phyloP scores from a whole-genome alignment of 495 filamentous ascomycete genomes.

The Hypoxylon intermedium region DNA sequence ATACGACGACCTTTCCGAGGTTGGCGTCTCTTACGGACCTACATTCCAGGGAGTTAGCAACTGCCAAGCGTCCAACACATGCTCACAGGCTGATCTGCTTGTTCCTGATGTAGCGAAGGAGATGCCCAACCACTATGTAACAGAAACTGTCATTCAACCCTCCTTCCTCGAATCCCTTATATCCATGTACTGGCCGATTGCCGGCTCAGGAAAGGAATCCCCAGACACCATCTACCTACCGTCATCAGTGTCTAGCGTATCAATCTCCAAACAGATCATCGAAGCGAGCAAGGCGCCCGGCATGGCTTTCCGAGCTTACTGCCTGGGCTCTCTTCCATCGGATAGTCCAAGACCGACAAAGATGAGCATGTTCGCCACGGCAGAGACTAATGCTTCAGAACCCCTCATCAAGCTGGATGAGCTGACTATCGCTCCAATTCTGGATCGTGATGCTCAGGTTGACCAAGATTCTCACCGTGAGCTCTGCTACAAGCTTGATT shows the following conservation, averaged over 20 bases:
- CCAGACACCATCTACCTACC: constrained; percentile 53
- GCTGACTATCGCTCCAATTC: constrained; percentile 49
- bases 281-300: constrained; percentile 39
- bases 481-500: constrained; percentile 61
- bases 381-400: constrained; percentile 41
- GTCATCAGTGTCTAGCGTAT: constrained; percentile 48
- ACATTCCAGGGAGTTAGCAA: constrained; percentile 54
- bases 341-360: constrained; percentile 46
- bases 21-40: constrained; percentile 54
- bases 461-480: constrained; percentile 43
- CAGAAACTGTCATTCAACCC: constrained; percentile 57
- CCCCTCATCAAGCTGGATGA: constrained; percentile 47
- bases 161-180: constrained; percentile 60
- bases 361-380: constrained; percentile 45
- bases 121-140: constrained; percentile 59
- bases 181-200: constrained; percentile 55
- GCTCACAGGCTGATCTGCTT: constrained; percentile 49
- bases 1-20: constrained; percentile 48
- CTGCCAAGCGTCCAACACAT: constrained; percentile 49
- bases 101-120: constrained; percentile 59
- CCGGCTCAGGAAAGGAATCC: constrained; percentile 40
- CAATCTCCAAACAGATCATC: constrained; percentile 43
- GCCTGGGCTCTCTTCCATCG: constrained; percentile 40
- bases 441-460: constrained; percentile 44
- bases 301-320: constrained; percentile 45